These are phyloP conservation scores for Eutrema yunnanense DNA, from an alignment of 345 rosid genomes.

Conservation along the genomic window DNA sequence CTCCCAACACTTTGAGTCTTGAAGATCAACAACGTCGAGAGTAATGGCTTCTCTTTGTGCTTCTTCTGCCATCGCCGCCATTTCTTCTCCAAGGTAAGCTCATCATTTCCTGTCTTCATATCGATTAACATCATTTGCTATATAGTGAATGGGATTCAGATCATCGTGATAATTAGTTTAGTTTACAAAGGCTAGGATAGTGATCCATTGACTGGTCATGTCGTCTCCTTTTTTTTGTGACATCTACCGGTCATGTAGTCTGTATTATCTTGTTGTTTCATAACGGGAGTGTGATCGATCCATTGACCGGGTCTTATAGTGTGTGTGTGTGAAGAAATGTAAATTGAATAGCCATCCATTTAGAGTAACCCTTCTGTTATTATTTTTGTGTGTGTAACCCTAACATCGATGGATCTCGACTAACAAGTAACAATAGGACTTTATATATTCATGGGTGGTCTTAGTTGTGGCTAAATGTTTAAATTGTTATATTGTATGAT, in stretches of 20 bases:
- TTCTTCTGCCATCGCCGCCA: slow-evolving; percentile 77
- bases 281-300: neutral
- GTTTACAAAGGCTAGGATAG: neutral
- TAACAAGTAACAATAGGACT: neutral
- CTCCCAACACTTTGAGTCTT: slow-evolving; percentile 24
- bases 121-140: neutral
- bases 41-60: slow-evolving; percentile 88
- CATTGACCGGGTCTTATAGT: neutral
- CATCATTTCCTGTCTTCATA: neutral
- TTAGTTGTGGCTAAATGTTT: neutral
- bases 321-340: neutral
- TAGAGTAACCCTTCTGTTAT: neutral
- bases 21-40: slow-evolving; percentile 20
- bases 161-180: neutral
- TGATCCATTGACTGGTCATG: neutral
- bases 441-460: neutral
- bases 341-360: neutral
- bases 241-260: too few relatives aligned
- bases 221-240: too few relatives aligned
- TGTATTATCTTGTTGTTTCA: too few relatives aligned
- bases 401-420: neutral
- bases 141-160: neutral
- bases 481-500: neutral
- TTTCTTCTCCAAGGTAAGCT: slow-evolving; percentile 68
- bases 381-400: neutral